phyloP scores from a whole-genome alignment of 2,329 filamentous ascomycete species.

The Hypomyces perniciosus region DNA sequence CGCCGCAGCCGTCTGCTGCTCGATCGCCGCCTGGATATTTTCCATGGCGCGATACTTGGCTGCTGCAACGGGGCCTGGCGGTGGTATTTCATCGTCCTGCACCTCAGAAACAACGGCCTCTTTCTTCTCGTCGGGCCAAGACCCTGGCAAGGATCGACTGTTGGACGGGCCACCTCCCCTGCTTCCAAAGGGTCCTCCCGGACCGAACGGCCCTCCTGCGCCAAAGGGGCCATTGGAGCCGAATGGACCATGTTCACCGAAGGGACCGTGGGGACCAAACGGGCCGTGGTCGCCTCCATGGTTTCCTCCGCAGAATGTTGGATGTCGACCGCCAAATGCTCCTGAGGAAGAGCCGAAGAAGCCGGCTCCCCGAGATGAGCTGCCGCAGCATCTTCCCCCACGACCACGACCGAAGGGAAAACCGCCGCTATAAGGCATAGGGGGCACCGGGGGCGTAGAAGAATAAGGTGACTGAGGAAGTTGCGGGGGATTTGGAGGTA shows the following conservation, averaged over 20 bases:
- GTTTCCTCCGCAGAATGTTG: not conserved
- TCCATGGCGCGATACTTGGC: slow-evolving; percentile 33
- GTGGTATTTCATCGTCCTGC: slow-evolving; percentile 8
- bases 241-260: slow-evolving; percentile 11
- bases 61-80: slow-evolving; percentile 22
- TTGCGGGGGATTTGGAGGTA: not conserved
- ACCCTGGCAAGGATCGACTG: slow-evolving; percentile 21
- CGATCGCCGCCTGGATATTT: slow-evolving; percentile 29
- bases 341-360: slow-evolving; percentile 10
- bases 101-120: slow-evolving; percentile 11
- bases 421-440: not conserved
- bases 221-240: slow-evolving; percentile 11
- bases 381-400: slow-evolving; percentile 10
- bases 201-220: slow-evolving; percentile 4
- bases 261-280: slow-evolving; percentile 9
- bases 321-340: not conserved
- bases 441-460: not conserved
- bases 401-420: slow-evolving; percentile 9
- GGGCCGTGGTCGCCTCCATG: slow-evolving; percentile 6
- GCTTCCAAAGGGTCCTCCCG: not conserved
- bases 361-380: slow-evolving; percentile 10
- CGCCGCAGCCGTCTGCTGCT: slow-evolving; percentile 24
- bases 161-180: not conserved
- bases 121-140: slow-evolving; percentile 29
- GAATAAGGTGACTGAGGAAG: not conserved